Evolutionary conservation across 306 rosid species (phyloP).

Genomic region (Quercus gilva): DNA sequence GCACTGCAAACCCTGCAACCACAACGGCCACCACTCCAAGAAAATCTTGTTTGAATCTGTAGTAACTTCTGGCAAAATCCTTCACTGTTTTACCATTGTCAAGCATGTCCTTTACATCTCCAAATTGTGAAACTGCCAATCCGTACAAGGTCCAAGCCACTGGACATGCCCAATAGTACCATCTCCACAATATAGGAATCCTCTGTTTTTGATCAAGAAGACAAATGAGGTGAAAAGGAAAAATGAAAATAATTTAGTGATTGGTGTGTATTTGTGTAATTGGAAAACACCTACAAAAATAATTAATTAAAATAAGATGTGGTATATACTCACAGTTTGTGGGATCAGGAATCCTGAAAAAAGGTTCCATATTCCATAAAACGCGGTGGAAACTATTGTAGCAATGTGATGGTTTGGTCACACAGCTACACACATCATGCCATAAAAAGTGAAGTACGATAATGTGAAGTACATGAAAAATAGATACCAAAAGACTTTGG

Average conservation of each 20-base stretch:
- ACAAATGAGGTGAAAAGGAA: background rate
- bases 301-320: too few species aligned
- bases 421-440: conserved; percentile 42
- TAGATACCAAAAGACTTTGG: too few species aligned
- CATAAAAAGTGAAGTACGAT: conserved; percentile 36
- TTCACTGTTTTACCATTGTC: conserved; percentile 22
- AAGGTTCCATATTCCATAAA: conserved; percentile 39
- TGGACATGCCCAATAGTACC: conserved; percentile 22
- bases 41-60: conserved; percentile 25
- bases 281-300: too few species aligned
- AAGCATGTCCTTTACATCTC: conserved; percentile 11
- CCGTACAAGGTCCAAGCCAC: too few species aligned
- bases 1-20: too few species aligned
- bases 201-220: conserved; percentile 13
- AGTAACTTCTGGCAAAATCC: conserved; percentile 5
- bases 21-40: too few species aligned
- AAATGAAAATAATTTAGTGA: background rate
- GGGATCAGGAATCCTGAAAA: conserved; percentile 48
- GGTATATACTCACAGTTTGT: conserved; percentile 7
- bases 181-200: conserved; percentile 50
- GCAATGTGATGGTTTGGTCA: conserved; percentile 40
- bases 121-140: too few species aligned
- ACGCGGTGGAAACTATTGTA: conserved; percentile 26
- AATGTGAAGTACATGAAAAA: background rate
- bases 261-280: too few species aligned